A percentile compares a stretch with the other conserved stretches of the same genome.
These are phyloP conservation scores for Lecanosticta acicola DNA, from an alignment of 2,329 filamentous ascomycete species.

Conservation along the genomic window DNA sequence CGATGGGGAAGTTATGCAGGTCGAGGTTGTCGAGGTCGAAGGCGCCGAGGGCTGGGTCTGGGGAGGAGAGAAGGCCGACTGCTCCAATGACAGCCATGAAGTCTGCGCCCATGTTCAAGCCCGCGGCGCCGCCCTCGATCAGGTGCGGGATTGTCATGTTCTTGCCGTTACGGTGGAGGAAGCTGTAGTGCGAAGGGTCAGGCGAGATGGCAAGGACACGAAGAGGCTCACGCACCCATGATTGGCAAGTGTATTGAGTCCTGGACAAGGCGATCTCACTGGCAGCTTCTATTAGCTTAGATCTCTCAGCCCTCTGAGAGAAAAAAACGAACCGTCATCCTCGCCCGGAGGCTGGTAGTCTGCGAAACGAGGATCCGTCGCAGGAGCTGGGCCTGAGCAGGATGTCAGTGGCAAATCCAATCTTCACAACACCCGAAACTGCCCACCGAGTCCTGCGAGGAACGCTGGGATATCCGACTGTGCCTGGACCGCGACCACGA, in stretches of 20 bases:
- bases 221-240: constrained; percentile 3
- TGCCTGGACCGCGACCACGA: too few relatives aligned
- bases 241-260: constrained; percentile 21
- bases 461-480: too few relatives aligned
- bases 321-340: constrained; percentile 16
- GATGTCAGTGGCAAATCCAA: too few relatives aligned
- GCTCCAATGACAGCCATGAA: constrained; percentile 24
- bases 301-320: neutral
- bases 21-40: constrained; percentile 26
- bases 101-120: constrained; percentile 23
- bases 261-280: constrained; percentile 25
- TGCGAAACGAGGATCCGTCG: too few relatives aligned
- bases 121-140: constrained; percentile 18
- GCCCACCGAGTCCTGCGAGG: too few relatives aligned
- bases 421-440: too few relatives aligned
- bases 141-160: constrained; percentile 23
- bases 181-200: constrained; percentile 14
- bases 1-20: constrained; percentile 29
- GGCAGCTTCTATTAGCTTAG: neutral
- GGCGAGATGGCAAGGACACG: neutral
- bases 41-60: constrained; percentile 12
- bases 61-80: constrained; percentile 20
- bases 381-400: too few relatives aligned
- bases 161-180: constrained; percentile 21
- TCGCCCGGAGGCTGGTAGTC: too few relatives aligned